A percentile compares a stretch with the other conserved stretches of the same genome.
phyloP scores from a whole-genome alignment of 352 stramenopile genomes.

The Phytophthora multivora region DNA sequence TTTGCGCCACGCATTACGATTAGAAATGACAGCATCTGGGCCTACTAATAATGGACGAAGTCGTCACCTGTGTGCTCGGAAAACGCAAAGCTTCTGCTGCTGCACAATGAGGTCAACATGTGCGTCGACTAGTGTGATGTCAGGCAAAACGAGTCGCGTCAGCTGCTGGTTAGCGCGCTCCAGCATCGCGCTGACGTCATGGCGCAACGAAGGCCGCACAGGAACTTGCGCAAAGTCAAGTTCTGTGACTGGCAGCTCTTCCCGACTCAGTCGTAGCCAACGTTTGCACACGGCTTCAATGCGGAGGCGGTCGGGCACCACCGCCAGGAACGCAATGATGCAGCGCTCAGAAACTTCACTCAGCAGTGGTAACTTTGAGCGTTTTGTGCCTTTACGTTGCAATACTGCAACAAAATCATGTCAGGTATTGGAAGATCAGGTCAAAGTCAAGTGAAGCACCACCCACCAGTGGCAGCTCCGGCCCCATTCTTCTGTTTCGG shows the following conservation, averaged over 20 bases:
- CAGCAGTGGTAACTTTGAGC: constrained; percentile 8
- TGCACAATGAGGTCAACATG: constrained; percentile 42
- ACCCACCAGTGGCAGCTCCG: constrained; percentile 14
- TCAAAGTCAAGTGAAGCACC: constrained; percentile 26
- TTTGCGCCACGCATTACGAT: constrained; percentile 21
- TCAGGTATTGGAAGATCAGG: constrained; percentile 23
- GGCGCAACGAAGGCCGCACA: constrained; percentile 26
- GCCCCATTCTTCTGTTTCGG: constrained; percentile 15
- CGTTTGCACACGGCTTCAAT: constrained; percentile 63
- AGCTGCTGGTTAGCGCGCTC: constrained; percentile 42
- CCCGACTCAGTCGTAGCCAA: constrained; percentile 48
- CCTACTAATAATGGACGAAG: not conserved
- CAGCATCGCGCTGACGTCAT: constrained; percentile 45
- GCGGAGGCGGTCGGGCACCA: constrained; percentile 54
- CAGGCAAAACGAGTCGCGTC: constrained; percentile 42
- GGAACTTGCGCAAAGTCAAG: constrained; percentile 54
- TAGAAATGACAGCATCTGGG: constrained; percentile 14
- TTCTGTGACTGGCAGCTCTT: constrained; percentile 45
- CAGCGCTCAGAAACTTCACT: constrained; percentile 48
- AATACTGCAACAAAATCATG: constrained; percentile 13
- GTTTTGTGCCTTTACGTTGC: not conserved
- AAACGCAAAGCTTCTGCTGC: constrained; percentile 40
- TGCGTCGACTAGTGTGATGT: constrained; percentile 51
- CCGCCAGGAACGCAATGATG: constrained; percentile 54
- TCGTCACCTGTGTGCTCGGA: constrained; percentile 53